Evolutionary conservation across 2,329 filamentous ascomycete genomes (phyloP), one percentile per base, ranked within the genome.

Genomic region (Cladorrhinum sp.): DNA sequence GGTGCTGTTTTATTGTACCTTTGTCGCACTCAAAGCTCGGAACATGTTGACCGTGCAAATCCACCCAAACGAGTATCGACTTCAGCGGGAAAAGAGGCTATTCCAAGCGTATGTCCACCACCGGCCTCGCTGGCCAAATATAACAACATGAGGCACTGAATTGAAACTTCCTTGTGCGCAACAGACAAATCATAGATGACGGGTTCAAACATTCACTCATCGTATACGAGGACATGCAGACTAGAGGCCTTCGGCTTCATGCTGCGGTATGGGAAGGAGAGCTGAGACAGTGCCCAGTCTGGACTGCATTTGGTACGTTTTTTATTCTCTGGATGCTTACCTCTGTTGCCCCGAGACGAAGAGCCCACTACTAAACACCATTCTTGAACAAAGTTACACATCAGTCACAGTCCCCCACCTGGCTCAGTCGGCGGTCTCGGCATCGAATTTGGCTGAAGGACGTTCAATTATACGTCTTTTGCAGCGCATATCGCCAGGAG

Each of bases 291-390:
- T 85, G 82, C 65, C 85, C 85, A 1, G 78, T 88, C 8, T 88
- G 85, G 85, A 87, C 85, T 2, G 84, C 85, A 2, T 88, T 88
- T 66, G 74, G 84, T 86, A 74, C 24, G 79, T 66, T 49, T 9
- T 53, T 41, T 49, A 10, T 13, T 25, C 18, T 18, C 18, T 45
- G 6, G n/a, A 3, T 8, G 10, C 36, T 6, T 32, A n/a, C 36
- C 36, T n/a, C n/a, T n/a, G n/a, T n/a, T n/a, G n/a, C n/a, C n/a
- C n/a, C n/a, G n/a, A n/a, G n/a, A n/a, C n/a, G n/a, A n/a, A n/a
- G n/a, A n/a, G n/a, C n/a, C n/a, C n/a, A n/a, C n/a, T n/a, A n/a
- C n/a, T n/a, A n/a, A n/a, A n/a, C n/a, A 16, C 56, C 5, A 6
- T 18, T 22, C 6, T 18, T 57, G 22, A 48, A 60, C 48, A 24